Base-by-base conservation (phyloP, 78 protist species). In the Trichosphaerium sp. region DNA sequence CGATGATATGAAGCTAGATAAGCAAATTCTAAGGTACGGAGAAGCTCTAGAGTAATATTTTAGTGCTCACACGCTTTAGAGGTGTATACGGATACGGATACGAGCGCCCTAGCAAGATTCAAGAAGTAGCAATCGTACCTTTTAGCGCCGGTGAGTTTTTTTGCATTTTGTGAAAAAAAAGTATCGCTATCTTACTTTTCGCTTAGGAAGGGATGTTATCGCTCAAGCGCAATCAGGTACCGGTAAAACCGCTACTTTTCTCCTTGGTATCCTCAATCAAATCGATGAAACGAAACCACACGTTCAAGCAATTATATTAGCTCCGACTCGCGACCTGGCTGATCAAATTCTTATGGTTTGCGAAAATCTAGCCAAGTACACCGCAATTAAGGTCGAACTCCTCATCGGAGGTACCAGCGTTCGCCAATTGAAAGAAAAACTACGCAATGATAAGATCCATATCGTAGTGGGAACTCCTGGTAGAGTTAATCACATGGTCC, bases 191-290 rank as follows among this genome's bases (percentile, higher is more conserved):
- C n/a, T n/a, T n/a, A n/a, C n/a, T n/a, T n/a, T n/a, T n/a, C n/a
- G n/a, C n/a, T 29, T 8, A 25, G 68, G 75, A 28, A 47, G 59
- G 2, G 75, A 68, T 35, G 34, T 58, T 12, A 54, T 76, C 18
- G 82, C 77, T 6, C 82, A 76, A 34, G 42, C 76, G 12, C 76
- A 32, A 18, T 25, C 69, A 10, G 76, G 76, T 3, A 84, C 89
- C 31, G 89, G 89, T 34, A 84, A 84, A 65, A 78, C 89, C 18
- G 71, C 89, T n/a, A 72, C 75, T 28, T 68, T 84, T 35, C 44
- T 41, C 15, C 54, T 71, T 32, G 78, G 75, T 3, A 37, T 67
- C 25, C 85, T 78, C 32, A 83, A 75, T 39, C 40, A 26, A 18
- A 44, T 44, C 26, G 51, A 21, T 18, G 18, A 44, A 15, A 44